Percentiles rank a stretch among this genome's conserved stretches.
Conservation (phyloP, 768 basidiomycete genomes). For the Phaeotremella skinneri region DNA sequence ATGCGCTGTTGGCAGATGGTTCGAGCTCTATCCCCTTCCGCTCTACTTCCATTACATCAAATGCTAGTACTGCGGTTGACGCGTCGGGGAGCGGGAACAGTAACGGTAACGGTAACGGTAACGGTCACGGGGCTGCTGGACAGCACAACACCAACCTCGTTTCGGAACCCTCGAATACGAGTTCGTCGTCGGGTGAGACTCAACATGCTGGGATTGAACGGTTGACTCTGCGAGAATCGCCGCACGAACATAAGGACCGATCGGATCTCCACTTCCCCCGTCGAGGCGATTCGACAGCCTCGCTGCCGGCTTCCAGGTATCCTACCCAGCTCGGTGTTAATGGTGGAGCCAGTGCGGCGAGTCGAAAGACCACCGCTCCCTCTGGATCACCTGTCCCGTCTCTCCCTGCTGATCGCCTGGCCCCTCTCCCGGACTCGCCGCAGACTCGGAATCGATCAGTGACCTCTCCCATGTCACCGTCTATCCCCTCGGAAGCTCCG, state of each 20-base stretch:
- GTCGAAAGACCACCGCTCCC: neutral
- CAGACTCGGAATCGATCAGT: slow-evolving; percentile 18
- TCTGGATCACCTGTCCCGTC: neutral
- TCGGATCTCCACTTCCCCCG: slow-evolving; percentile 74
- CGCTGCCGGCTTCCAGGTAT: slow-evolving; percentile 53
- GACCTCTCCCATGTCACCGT: slow-evolving; percentile 24
- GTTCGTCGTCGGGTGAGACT: slow-evolving; percentile 20
- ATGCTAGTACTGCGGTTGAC: slow-evolving; percentile 33
- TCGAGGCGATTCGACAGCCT: slow-evolving; percentile 71
- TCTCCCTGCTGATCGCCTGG: neutral
- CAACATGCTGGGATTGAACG: slow-evolving; percentile 15
- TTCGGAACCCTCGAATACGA: slow-evolving; percentile 11
- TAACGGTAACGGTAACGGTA: neutral
- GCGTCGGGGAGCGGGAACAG: slow-evolving; percentile 5
- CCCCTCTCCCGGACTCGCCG: slow-evolving; percentile 1
- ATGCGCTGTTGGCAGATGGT: slow-evolving; percentile 37
- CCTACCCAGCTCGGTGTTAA: slow-evolving; percentile 11
- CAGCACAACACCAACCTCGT: slow-evolving; percentile 17
- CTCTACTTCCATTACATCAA: slow-evolving; percentile 21
- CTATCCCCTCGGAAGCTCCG: slow-evolving; percentile 1
- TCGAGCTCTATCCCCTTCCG: slow-evolving; percentile 44
- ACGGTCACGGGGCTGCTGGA: slow-evolving; percentile 15
- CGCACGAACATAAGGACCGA: slow-evolving; percentile 64
- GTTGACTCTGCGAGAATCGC: slow-evolving; percentile 54
- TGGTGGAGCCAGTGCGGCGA: neutral